phyloP scores from a whole-genome alignment of 2,329 filamentous ascomycete species.

The Talaromyces rugulosus region DNA sequence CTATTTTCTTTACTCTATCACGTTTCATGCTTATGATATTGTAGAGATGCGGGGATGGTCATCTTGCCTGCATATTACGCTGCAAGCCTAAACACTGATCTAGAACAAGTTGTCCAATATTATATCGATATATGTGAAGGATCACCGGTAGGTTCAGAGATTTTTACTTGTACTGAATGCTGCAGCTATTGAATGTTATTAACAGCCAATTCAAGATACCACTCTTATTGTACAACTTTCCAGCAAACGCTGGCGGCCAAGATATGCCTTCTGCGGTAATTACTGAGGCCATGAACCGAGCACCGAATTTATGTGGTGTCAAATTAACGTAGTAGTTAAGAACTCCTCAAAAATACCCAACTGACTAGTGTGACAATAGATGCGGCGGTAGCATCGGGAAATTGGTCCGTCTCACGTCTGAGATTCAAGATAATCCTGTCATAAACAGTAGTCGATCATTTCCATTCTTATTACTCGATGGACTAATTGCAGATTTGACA shows the following conservation, averaged over 20 bases:
- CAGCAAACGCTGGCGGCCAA: slow-evolving; percentile 20
- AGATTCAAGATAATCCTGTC: slow-evolving; percentile 12
- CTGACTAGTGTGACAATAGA: slow-evolving; percentile 9
- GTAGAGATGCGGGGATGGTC: slow-evolving; percentile 21
- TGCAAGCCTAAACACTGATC: slow-evolving; percentile 19
- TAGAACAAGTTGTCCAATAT: slow-evolving; percentile 20
- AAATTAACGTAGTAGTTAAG: slow-evolving; percentile 18
- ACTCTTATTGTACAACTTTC: slow-evolving; percentile 21
- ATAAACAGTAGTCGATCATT: slow-evolving; percentile 15
- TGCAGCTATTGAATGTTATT: neutral
- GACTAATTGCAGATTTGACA: slow-evolving; percentile 21
- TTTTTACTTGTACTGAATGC: neutral
- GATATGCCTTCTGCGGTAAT: slow-evolving; percentile 22
- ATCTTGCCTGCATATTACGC: slow-evolving; percentile 23
- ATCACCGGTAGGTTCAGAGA: slow-evolving; percentile 15
- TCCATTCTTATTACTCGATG: slow-evolving; percentile 20
- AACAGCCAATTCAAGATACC: slow-evolving; percentile 15
- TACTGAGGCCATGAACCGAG: slow-evolving; percentile 14
- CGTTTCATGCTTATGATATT: neutral
- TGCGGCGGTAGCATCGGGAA: slow-evolving; percentile 22
- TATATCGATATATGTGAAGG: slow-evolving; percentile 21
- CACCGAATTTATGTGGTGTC: slow-evolving; percentile 19
- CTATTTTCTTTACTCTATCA: neutral
- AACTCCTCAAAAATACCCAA: neutral
- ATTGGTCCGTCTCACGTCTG: slow-evolving; percentile 16